These are phyloP conservation scores for Termitomyces eurrhizus DNA, from an alignment of 768 basidiomycete genomes.

Conservation along the genomic window DNA sequence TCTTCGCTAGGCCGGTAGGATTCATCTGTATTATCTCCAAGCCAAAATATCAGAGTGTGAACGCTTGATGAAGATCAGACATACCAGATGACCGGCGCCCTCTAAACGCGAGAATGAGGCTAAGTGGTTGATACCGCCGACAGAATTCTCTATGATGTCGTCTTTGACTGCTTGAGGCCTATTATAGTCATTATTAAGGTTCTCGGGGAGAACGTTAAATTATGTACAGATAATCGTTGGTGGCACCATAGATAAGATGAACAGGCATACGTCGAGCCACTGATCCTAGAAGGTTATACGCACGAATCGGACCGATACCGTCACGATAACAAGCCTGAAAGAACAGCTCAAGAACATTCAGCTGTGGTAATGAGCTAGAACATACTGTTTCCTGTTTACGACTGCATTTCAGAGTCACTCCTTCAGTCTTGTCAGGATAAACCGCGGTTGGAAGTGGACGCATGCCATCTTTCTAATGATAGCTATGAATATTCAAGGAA, in stretches of 20 bases:
- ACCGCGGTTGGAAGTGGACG: constrained; percentile 34
- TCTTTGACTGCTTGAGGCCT: constrained; percentile 33
- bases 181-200: not conserved
- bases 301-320: constrained; percentile 24
- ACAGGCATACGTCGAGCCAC: constrained; percentile 32
- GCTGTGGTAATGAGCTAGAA: not conserved
- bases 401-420: constrained; percentile 47
- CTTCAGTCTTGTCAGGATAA: constrained; percentile 40
- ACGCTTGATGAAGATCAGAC: constrained; percentile 4
- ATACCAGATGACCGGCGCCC: constrained; percentile 39
- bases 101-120: constrained; percentile 34
- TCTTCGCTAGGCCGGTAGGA: constrained; percentile 27
- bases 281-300: constrained; percentile 28
- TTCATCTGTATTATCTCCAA: constrained; percentile 27
- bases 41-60: not conserved
- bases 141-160: constrained; percentile 29
- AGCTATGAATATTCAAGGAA: not conserved
- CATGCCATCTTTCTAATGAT: constrained; percentile 37
- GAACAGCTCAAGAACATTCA: not conserved
- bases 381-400: constrained; percentile 42
- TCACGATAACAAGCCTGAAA: constrained; percentile 42
- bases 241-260: constrained; percentile 44
- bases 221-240: constrained; percentile 40
- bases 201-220: not conserved
- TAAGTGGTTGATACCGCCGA: constrained; percentile 32